Conservation (phyloP, 2,329 filamentous ascomycete species). For the Ceratocystis albifundus region DNA sequence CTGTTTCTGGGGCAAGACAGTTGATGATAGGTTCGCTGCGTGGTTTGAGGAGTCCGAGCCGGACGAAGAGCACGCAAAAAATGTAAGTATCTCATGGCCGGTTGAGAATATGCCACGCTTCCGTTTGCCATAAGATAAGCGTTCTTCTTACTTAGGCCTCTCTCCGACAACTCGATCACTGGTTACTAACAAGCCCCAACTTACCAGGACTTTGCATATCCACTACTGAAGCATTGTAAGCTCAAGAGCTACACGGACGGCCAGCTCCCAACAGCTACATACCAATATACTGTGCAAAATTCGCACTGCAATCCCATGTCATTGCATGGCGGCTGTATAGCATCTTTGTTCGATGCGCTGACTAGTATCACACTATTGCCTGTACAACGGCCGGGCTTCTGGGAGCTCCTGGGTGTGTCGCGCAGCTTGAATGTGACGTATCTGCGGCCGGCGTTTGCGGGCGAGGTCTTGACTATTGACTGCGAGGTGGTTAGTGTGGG, state of each 20-base stretch:
- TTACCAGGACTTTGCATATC: constrained; percentile 36
- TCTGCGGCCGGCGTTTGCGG: constrained; percentile 47
- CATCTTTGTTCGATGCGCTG: constrained; percentile 56
- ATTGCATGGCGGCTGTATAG: constrained; percentile 51
- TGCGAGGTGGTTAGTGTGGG: constrained; percentile 49
- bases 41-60: constrained; percentile 12
- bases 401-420: constrained; percentile 51
- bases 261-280: constrained; percentile 34
- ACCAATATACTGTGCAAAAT: constrained; percentile 40
- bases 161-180: neutral
- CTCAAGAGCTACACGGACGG: constrained; percentile 31
- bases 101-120: too few relatives aligned
- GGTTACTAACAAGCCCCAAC: too few relatives aligned
- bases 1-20: constrained; percentile 14
- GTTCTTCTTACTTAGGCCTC: neutral
- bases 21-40: constrained; percentile 18
- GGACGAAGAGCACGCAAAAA: neutral
- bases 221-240: constrained; percentile 34
- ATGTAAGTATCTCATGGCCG: neutral
- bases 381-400: constrained; percentile 44
- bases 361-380: constrained; percentile 49
- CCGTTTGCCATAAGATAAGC: neutral
- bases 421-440: constrained; percentile 57
- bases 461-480: constrained; percentile 41
- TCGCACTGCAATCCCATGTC: constrained; percentile 45